These are phyloP conservation scores for Pinus albicaulis DNA, from an alignment of 75 land plant genomes.

Conservation along the genomic window DNA sequence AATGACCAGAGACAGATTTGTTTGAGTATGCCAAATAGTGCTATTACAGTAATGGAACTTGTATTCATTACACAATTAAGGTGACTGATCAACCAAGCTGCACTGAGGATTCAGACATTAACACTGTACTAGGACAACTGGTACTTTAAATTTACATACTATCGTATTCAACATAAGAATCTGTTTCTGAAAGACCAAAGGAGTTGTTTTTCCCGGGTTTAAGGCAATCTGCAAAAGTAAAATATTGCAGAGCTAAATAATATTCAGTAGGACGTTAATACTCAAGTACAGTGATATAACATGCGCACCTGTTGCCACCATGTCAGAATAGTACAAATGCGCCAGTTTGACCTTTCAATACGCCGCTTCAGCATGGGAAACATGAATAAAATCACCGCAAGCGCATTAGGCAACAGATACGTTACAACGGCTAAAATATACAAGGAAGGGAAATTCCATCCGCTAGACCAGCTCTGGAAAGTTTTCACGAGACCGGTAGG, in stretches of 20 bases:
- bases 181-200: too few relatives aligned
- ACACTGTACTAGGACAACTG: background rate
- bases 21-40: background rate
- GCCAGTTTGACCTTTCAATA: slow-evolving; percentile 78
- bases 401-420: slow-evolving; percentile 79
- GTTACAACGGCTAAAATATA: slow-evolving; percentile 71
- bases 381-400: slow-evolving; percentile 71
- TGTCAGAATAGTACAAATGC: slow-evolving; percentile 60
- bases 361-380: slow-evolving; percentile 72
- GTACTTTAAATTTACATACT: background rate
- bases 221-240: too few relatives aligned
- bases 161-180: background rate
- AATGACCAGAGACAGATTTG: background rate
- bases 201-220: too few relatives aligned
- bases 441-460: slow-evolving; percentile 56
- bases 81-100: background rate
- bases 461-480: slow-evolving; percentile 42
- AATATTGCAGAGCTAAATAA: too few relatives aligned
- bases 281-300: background rate
- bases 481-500: slow-evolving; percentile 46
- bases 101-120: background rate
- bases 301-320: slow-evolving; percentile 98
- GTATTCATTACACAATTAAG: background rate
- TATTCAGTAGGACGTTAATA: background rate
- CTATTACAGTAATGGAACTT: background rate